Base-by-base conservation (phyloP, 129 eudicot species). In the Arctium minus region DNA sequence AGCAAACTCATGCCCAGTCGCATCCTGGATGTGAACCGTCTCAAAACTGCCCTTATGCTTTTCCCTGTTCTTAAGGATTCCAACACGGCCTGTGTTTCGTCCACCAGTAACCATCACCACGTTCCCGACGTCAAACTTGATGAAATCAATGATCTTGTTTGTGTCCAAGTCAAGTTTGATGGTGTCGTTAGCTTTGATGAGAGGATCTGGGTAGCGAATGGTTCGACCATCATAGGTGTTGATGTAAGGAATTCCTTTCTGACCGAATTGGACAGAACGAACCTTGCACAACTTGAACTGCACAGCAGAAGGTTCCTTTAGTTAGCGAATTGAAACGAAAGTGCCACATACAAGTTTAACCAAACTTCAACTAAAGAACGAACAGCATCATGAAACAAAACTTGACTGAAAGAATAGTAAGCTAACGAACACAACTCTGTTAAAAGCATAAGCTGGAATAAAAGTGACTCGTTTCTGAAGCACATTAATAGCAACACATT, bases 101-200 rank as follows among this genome's bases (percentile, higher is more conserved):
- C 92, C 92, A n/a, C 92, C 92, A 5, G 89, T 89, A 67, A 89
- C 92, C 92, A 89, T 89, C 7, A 89, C 92, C 39, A 86, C 92
- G 8, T 89, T 89, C 3, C 92, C 92, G 5, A 89, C 92, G 74
- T 89, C 92, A 18, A 89, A 89, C 83, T 86, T 86, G 84, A 86
- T 89, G 77, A 89, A 89, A 64, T 89, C 92, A 31, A 76, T 56
- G 27, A 89, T 89, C 81, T 89, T 89, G 77, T 84, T 81, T 4
- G 84, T 32, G 84, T 89, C 92, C 44, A 89, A 67, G 71, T 89
- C 92, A 0, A 89, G 88, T 76, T 86, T 89, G 82, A 89, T 89
- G 79, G 89, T 86, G 64, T 89, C 92, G 17, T 89, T 89, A 3
- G 92, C 89, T 80, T 84, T 89, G 81, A 89, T 86, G 15, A 89